Percentiles rank a stretch among this genome's conserved stretches.
These are phyloP conservation scores for Pyrus pyrifolia DNA, from an alignment of 306 rosid genomes.

Conservation along the genomic window DNA sequence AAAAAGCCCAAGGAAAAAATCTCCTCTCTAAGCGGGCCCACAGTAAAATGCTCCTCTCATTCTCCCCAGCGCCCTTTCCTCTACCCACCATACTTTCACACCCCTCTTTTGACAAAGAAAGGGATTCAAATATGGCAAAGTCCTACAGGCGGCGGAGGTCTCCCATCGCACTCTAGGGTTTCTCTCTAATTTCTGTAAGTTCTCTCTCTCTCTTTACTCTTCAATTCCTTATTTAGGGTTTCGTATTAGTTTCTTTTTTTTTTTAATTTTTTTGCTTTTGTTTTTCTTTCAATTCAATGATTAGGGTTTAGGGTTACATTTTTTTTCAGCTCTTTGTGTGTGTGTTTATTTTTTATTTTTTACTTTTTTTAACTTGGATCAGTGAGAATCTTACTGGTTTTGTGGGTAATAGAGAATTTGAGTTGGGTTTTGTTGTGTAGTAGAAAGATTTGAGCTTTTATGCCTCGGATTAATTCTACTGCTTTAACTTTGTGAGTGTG, in stretches of 20 bases:
- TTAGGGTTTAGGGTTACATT: background rate
- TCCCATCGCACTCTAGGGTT: slow-evolving; percentile 1
- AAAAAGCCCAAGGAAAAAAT: background rate
- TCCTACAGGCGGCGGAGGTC: background rate
- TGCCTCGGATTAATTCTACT: background rate
- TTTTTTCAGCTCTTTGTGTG: background rate
- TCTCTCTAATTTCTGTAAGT: slow-evolving; percentile 1
- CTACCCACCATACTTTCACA: background rate
- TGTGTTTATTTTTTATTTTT: background rate
- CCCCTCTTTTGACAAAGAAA: background rate
- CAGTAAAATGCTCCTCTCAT: background rate
- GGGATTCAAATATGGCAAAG: background rate
- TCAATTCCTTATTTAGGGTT: background rate
- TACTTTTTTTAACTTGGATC: background rate
- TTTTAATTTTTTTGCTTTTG: background rate
- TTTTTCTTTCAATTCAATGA: background rate
- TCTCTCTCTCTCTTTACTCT: background rate
- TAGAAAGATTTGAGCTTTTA: background rate
- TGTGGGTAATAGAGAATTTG: background rate
- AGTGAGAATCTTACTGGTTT: background rate
- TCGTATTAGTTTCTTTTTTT: background rate
- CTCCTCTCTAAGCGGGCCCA: background rate
- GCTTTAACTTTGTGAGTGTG: background rate
- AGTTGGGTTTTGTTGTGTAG: background rate
- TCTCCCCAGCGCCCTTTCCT: background rate